Evolutionary conservation across 768 basidiomycete species (phyloP).

Genomic region (Rhizopogon vesiculosus): DNA sequence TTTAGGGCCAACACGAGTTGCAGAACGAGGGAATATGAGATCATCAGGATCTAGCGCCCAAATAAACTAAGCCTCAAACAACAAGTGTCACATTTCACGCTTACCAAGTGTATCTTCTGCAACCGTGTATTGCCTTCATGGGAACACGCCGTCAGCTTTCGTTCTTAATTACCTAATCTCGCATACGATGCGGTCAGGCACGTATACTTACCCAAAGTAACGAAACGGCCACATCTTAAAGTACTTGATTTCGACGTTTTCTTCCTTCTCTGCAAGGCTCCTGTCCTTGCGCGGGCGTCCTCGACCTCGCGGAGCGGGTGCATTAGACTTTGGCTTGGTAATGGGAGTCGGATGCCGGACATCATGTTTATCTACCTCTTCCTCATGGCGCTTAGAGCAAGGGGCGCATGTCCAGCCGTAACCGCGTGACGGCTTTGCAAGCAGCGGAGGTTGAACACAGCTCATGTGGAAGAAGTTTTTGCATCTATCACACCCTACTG

Average conservation of each 20-base stretch:
- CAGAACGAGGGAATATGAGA: slow-evolving; percentile 91
- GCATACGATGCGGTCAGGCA: neutral
- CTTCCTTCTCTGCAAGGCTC: slow-evolving; percentile 68
- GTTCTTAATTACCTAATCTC: neutral
- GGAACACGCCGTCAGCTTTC: slow-evolving; percentile 9
- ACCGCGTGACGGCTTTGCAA: slow-evolving; percentile 88
- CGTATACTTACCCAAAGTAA: slow-evolving; percentile 82
- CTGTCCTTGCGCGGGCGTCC: slow-evolving; percentile 78
- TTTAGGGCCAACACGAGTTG: slow-evolving; percentile 85
- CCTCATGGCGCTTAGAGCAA: slow-evolving; percentile 83
- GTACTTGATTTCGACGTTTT: slow-evolving; percentile 73
- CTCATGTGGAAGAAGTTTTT: slow-evolving; percentile 93
- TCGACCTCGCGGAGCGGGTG: slow-evolving; percentile 65
- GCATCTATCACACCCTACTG: slow-evolving; percentile 88
- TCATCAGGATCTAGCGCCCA: slow-evolving; percentile 82
- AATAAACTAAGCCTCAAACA: slow-evolving; percentile 14
- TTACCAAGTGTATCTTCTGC: slow-evolving; percentile 88
- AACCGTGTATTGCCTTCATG: slow-evolving; percentile 74
- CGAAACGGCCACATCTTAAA: slow-evolving; percentile 93
- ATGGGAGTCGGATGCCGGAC: slow-evolving; percentile 54
- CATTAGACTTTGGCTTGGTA: slow-evolving; percentile 61
- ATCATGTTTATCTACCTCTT: slow-evolving; percentile 76
- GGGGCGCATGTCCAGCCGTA: slow-evolving; percentile 98
- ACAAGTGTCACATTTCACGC: slow-evolving; percentile 16
- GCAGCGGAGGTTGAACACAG: slow-evolving; percentile 88